Base-by-base conservation (phyloP, 129 eudicot species). In the Mikania micrantha region DNA sequence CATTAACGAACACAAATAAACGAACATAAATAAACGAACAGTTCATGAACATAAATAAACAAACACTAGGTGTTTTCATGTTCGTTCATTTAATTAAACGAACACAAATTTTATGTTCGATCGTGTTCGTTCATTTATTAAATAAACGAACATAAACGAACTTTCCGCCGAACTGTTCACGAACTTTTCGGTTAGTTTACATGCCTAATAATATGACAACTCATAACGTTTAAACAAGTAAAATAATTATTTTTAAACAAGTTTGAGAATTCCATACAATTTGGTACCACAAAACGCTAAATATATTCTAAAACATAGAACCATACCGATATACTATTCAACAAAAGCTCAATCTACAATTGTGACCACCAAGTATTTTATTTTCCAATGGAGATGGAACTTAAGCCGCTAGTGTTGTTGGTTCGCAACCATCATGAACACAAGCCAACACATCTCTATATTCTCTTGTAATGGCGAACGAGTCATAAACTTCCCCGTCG, bases 401-500 rank as follows among this genome's bases (percentile, higher is more conserved):
- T 44, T 75, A 87, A 31, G 59, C 28, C 15, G 95, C 95, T 25
- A 69, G 65, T 66, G 95, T 91, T 41, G 85, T 83, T 9, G 93
- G 35, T 77, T 87, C 95, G 50, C 95, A 87, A 56, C 90, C 82
- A 73, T 85, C 93, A 19, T 67, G 90, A 7, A 87, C 92, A 73
- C 97, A 91, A 1, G 97, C 95, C 67, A 91, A 75, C 25, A 85
- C 90, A 53, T 91, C 95, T 73, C 79, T 81, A 48, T 87, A 91
- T 69, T 91, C 95, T 72, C 97, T 77, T 19, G 97, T 81, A 44
- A 87, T 81, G 22, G 95, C 83, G 80, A 91, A 87, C 31, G 81
- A 78, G 74, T 91, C 97, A 35, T 87, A 84, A 3, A 91, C 95
- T 15, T 73, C 36, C 0, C 95, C 97, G 27, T 87, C 88, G 0